These are phyloP conservation scores for Tetracladium marchalianum DNA, from an alignment of 495 filamentous ascomycete genomes.

Conservation along the genomic window DNA sequence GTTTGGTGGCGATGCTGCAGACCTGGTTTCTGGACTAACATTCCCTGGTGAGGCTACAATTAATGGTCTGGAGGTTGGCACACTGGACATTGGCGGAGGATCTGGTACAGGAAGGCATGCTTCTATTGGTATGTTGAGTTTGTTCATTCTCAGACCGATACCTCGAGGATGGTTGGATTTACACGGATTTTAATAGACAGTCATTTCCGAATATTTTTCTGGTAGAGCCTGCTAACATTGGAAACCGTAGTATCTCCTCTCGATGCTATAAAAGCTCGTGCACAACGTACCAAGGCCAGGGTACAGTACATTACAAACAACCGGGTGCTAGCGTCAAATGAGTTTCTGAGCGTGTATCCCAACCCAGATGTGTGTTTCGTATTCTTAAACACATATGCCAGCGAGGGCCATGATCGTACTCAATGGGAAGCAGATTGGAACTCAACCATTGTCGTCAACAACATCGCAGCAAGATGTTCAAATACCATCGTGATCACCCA, in stretches of 20 bases:
- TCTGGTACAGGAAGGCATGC: slow-evolving; percentile 58
- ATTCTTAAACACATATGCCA: slow-evolving; percentile 77
- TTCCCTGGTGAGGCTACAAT: slow-evolving; percentile 24
- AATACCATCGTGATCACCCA: slow-evolving; percentile 54
- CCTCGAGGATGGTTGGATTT: too few species aligned
- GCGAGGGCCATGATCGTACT: slow-evolving; percentile 83
- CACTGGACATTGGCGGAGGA: slow-evolving; percentile 55
- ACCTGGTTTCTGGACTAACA: slow-evolving; percentile 34
- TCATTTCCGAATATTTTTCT: background rate
- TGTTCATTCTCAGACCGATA: too few species aligned
- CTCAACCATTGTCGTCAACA: slow-evolving; percentile 42
- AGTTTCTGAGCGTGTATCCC: slow-evolving; percentile 22
- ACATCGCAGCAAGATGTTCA: slow-evolving; percentile 41
- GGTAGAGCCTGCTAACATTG: slow-evolving; percentile 37
- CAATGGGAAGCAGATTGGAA: slow-evolving; percentile 81
- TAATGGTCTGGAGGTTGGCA: background rate
- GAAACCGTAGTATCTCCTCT: slow-evolving; percentile 82
- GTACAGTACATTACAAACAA: slow-evolving; percentile 58
- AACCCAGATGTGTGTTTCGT: slow-evolving; percentile 61
- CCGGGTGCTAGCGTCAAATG: slow-evolving; percentile 45
- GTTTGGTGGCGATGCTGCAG: slow-evolving; percentile 57
- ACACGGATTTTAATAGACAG: background rate
- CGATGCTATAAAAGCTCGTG: slow-evolving; percentile 67
- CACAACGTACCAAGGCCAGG: slow-evolving; percentile 58
- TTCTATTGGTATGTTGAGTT: background rate